Base-by-base conservation (phyloP, 1,284 basidiomycete species). In the Trichosporon ovoides region DNA sequence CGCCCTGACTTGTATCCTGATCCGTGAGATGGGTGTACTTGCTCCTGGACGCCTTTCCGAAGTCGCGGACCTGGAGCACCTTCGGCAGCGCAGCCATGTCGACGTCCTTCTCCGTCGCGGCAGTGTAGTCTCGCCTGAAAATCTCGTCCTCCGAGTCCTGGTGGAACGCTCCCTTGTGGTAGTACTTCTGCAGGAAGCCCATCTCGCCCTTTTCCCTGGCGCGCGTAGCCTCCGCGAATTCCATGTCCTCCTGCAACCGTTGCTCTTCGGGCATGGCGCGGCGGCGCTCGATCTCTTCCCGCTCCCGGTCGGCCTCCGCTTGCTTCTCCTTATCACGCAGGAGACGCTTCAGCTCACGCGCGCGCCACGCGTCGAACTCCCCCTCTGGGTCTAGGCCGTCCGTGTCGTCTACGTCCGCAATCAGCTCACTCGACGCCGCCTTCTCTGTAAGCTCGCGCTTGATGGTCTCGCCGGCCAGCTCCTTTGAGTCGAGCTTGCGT, bases 151-250 rank as follows among this genome's bases (percentile, higher is more conserved):
- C 95, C 86, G 93, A 71, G 60, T 88, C 91, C 82, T 90, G 91
- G 77, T 96, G 93, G 82, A 98, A 98, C 59, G 93, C 94, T 69
- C 96, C 96, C 79, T 97, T 98, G 81, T 98, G 96, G 85, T 93
- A 98, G 75, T 97, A 98, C 78, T 96, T 98, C 75, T 98, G 93
- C 68, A 98, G 77, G 80, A 98, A 98, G 68, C 86, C 89, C 74
- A 93, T 89, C 62, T 89, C 82, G 3, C 91, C 67, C 61, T 75
- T 75, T 48, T 77, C 75, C 54, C 63, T 69, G 54, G 88, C 87
- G 55, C 94, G 81, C 38, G 84, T 81, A 72, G 87, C 84, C 62
- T 90, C 83, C 3, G 93, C 94, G 48, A 82, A 84, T 73, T 88
- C 93, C 60, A 92, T 70, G 74, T 98, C 95, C 75, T 98, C 95